phyloP scores from a whole-genome alignment of 75 land plant species.

The Larix kaempferi region DNA sequence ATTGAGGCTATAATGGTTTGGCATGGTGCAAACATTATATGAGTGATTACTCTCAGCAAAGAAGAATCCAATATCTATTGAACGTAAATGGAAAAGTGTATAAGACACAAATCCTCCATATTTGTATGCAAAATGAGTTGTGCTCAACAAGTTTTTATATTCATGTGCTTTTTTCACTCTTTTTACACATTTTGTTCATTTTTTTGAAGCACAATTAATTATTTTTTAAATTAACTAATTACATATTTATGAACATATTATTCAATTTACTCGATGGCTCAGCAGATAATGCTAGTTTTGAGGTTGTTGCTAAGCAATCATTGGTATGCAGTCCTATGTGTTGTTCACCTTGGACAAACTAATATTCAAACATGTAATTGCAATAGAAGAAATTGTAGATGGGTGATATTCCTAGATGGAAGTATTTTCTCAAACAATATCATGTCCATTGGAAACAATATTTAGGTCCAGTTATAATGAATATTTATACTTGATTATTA shows the following conservation, averaged over 20 bases:
- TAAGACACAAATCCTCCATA: constrained; percentile 60
- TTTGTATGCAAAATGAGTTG: constrained; percentile 62
- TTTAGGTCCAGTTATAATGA: too few relatives aligned
- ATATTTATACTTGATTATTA: too few relatives aligned
- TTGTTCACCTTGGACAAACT: constrained; percentile 93
- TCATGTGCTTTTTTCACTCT: neutral
- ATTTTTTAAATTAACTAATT: neutral
- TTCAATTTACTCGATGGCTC: constrained; percentile 84
- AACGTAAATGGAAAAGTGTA: constrained; percentile 61
- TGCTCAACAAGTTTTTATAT: neutral
- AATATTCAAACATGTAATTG: constrained; percentile 84
- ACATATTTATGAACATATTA: constrained; percentile 72
- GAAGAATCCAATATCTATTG: constrained; percentile 64
- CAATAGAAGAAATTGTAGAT: constrained; percentile 22
- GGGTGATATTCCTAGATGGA: neutral
- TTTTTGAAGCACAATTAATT: too few relatives aligned
- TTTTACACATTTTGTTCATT: too few relatives aligned
- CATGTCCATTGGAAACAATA: too few relatives aligned
- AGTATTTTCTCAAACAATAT: too few relatives aligned
- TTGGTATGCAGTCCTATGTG: constrained; percentile 97
- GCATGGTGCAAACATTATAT: constrained; percentile 63
- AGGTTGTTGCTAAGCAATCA: constrained; percentile 91
- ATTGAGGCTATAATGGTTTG: neutral
- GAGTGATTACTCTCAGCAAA: constrained; percentile 89
- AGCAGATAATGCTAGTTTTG: constrained; percentile 88